Evolutionary conservation across 805 yeast species (phyloP).

Genomic region (Nakazawaea ernobii): DNA sequence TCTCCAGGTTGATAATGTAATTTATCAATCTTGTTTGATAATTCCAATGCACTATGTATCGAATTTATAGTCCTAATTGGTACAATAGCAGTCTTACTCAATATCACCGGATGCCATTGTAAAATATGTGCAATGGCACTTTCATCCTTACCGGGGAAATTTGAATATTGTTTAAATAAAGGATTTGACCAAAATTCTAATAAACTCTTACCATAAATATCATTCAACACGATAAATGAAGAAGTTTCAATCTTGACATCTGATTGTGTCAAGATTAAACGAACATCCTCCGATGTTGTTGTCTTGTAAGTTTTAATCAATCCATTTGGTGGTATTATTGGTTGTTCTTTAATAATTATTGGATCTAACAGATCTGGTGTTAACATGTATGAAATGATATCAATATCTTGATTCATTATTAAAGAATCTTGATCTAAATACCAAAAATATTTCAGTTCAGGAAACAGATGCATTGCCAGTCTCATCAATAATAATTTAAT

Average conservation of each 20-base stretch:
- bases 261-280: conserved; percentile 66
- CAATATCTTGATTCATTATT: conserved; percentile 64
- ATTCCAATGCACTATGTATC: conserved; percentile 30
- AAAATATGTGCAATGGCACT: conserved; percentile 79
- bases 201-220: conserved; percentile 56
- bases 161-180: conserved; percentile 59
- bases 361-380: conserved; percentile 56
- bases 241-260: conserved; percentile 56
- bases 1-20: conserved; percentile 58
- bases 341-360: conserved; percentile 61
- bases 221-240: conserved; percentile 69
- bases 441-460: conserved; percentile 88
- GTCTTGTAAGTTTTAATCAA: conserved; percentile 63
- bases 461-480: conserved; percentile 93
- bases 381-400: conserved; percentile 55
- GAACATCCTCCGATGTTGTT: conserved; percentile 46
- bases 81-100: conserved; percentile 68
- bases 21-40: conserved; percentile 36
- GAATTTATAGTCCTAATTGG: conserved; percentile 56
- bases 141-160: conserved; percentile 53
- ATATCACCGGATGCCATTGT: conserved; percentile 89
- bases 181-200: conserved; percentile 80
- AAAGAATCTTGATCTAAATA: conserved; percentile 74
- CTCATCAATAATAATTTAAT: conserved; percentile 57
- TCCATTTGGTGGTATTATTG: conserved; percentile 67